A percentile compares a stretch with the other conserved stretches of the same genome.
Conservation (phyloP, 2,329 filamentous ascomycete genomes). For the Allantophomopsis cytisporea region DNA sequence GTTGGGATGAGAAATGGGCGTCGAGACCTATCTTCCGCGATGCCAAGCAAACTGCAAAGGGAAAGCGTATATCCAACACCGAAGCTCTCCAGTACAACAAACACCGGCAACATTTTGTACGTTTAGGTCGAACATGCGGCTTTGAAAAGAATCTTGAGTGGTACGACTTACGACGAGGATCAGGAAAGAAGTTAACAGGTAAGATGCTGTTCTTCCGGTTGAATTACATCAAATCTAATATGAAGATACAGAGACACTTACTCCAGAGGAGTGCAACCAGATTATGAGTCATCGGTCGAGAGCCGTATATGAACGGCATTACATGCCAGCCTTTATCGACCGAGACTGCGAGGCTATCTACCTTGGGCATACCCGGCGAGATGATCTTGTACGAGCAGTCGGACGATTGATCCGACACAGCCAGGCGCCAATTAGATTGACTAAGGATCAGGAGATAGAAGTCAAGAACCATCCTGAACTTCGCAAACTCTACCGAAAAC, state of each 20-base stretch:
- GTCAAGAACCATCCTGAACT: conserved; percentile 7
- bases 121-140: conserved; percentile 15
- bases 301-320: conserved; percentile 8
- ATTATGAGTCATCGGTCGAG: conserved; percentile 7
- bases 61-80: conserved; percentile 9
- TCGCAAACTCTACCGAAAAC: conserved; percentile 3
- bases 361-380: conserved; percentile 5
- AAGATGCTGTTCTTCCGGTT: conserved; percentile 3
- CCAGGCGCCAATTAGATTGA: conserved; percentile 6
- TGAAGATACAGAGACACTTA: conserved; percentile 5
- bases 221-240: background rate
- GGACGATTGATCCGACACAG: conserved; percentile 5
- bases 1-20: conserved; percentile 10
- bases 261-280: conserved; percentile 9
- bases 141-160: conserved; percentile 12
- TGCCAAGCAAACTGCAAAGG: conserved; percentile 6
- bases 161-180: conserved; percentile 13
- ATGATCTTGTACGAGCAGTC: conserved; percentile 5
- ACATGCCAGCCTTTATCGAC: conserved; percentile 10
- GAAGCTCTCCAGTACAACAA: conserved; percentile 24
- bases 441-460: conserved; percentile 7
- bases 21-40: conserved; percentile 12
- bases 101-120: conserved; percentile 21
- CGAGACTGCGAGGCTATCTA: conserved; percentile 9
- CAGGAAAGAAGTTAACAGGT: conserved; percentile 14